Percentiles rank a stretch among this genome's conserved stretches.
These are phyloP conservation scores for Salix brachista DNA, from an alignment of 345 rosid genomes.

Conservation along the genomic window DNA sequence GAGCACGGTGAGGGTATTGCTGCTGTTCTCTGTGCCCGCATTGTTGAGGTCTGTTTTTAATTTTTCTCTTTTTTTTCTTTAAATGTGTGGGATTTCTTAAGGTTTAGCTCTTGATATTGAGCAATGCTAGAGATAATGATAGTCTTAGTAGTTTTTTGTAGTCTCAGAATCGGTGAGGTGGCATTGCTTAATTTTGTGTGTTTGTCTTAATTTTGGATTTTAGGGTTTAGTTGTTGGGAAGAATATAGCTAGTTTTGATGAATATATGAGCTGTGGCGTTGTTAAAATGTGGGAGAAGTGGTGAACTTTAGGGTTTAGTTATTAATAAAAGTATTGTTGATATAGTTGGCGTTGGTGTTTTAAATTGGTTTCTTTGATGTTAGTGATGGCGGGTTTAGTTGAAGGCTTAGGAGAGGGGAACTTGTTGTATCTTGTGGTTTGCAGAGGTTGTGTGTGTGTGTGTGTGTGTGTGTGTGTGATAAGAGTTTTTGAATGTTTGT, in stretches of 20 bases:
- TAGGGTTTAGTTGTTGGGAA: not conserved
- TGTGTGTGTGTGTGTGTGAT: not conserved
- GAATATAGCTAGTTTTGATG: not conserved
- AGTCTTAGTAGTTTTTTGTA: not conserved
- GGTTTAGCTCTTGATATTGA: not conserved
- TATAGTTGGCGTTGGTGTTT: no score
- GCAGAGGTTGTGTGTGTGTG: no score
- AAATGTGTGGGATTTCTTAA: not conserved
- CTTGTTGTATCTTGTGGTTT: not conserved
- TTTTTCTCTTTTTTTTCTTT: not conserved
- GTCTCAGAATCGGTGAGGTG: not conserved
- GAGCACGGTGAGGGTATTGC: constrained; percentile 82
- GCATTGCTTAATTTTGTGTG: not conserved
- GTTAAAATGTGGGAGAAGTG: not conserved
- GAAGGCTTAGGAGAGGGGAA: not conserved
- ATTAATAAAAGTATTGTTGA: no score
- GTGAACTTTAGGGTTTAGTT: not conserved
- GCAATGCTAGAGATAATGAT: not conserved
- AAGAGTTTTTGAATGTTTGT: not conserved
- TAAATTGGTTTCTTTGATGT: no score
- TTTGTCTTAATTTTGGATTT: not conserved
- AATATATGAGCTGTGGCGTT: not conserved
- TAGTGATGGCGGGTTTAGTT: not conserved
- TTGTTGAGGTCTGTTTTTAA: constrained; percentile 61
- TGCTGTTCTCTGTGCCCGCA: constrained; percentile 75